Percentiles rank a stretch among this genome's conserved stretches.
phyloP scores from a whole-genome alignment of 495 filamentous ascomycete species.

The Hypoxylon fuscum region DNA sequence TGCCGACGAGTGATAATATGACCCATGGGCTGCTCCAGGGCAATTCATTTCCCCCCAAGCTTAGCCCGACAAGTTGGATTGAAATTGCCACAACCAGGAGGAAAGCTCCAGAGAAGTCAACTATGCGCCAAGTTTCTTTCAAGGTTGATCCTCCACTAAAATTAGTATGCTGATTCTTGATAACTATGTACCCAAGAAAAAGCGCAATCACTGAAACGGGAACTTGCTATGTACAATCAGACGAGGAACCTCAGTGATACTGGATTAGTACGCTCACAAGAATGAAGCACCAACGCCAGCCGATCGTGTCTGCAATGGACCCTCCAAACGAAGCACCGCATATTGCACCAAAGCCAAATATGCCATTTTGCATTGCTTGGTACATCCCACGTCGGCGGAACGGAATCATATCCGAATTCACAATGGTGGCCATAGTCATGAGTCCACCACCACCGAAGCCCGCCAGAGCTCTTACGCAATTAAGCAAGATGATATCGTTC shows the following conservation, averaged over 20 bases:
- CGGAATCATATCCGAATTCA: constrained; percentile 73
- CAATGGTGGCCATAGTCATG: constrained; percentile 72
- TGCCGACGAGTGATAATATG: constrained; percentile 60
- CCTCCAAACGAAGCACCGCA: constrained; percentile 60
- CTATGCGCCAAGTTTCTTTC: constrained; percentile 60
- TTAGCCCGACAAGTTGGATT: constrained; percentile 65
- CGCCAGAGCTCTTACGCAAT: constrained; percentile 57
- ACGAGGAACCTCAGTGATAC: constrained; percentile 59
- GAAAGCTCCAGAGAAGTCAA: constrained; percentile 65
- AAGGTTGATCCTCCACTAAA: constrained; percentile 37
- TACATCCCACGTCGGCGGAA: constrained; percentile 72
- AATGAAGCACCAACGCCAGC: constrained; percentile 62
- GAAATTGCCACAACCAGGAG: constrained; percentile 67
- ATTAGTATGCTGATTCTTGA: constrained; percentile 51
- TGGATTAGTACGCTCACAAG: constrained; percentile 61
- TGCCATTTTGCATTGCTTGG: constrained; percentile 68
- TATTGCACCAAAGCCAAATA: constrained; percentile 65
- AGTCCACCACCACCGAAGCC: constrained; percentile 69
- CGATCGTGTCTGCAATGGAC: constrained; percentile 57
- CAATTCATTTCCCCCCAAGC: constrained; percentile 69
- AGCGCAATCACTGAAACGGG: constrained; percentile 64
- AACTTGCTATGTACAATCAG: constrained; percentile 59
- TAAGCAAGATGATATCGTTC: constrained; percentile 50
- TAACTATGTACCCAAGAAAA: constrained; percentile 61
- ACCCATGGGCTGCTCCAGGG: constrained; percentile 68